Base-by-base conservation (phyloP, 2,329 filamentous ascomycete species). In the Cladosporium oxysporum region DNA sequence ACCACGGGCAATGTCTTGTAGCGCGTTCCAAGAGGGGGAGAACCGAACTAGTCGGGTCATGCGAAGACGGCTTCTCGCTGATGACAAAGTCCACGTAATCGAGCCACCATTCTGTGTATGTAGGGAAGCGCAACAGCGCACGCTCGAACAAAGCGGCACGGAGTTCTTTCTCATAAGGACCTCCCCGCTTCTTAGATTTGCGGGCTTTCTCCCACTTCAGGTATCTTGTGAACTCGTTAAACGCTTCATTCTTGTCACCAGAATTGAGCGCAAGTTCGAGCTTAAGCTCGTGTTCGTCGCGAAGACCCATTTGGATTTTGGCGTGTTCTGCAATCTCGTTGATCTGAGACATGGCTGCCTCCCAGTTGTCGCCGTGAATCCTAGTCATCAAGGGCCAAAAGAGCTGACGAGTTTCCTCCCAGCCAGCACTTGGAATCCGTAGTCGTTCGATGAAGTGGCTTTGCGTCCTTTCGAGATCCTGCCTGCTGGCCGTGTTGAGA, bases 1-100 rank as follows among this genome's bases (percentile, higher is more conserved):
- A 96, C 90, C 93, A 96, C 1, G 95, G 93, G 72, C 94, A 97
- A 78, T 98, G 95, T 52, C 89, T 87, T 11, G 93, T 95, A 14
- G 92, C 93, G 69, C 93, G 87, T 72, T 92, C 89, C 2, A 96
- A 83, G 7, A 94, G 85, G 57, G 91, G 86, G 11, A 96, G 84
- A 44, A 91, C 77, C 11, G 70, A 71, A 14, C 65, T 64, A 11
- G 68, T 68, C 10, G 62, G 66, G 26, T 66, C 58, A 23, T 66
- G 64, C n/a, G 59, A 68, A 10, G 66, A 62, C 7, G 68, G 52
- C 81, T 84, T n/a, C 82, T 84, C 58, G 73, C 73, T 71, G 59
- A 86, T 80, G 16, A 95, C 80, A 70, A 92, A 93, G 67, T 92
- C 90, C 31, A 92, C 82, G 72, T 93, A 92, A 70, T 96, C 92